Conservation (phyloP, 495 filamentous ascomycete genomes). For the Talaromyces ruber region DNA sequence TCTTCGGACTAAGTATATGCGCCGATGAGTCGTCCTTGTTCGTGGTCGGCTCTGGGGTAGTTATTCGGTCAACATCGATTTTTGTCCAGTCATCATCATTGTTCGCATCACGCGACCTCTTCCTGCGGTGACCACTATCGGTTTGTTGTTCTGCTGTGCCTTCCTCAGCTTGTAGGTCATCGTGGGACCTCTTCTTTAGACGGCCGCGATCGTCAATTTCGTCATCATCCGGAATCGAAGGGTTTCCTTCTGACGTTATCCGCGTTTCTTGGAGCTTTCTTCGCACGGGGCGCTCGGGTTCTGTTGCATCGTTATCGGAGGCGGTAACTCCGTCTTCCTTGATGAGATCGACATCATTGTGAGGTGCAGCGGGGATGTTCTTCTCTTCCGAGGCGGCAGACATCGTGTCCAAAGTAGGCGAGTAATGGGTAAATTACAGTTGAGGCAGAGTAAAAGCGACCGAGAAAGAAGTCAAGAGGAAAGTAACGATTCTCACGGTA, state of each 20-base stretch:
- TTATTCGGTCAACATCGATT: slow-evolving; percentile 1
- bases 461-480: background rate
- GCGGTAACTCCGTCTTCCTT: slow-evolving; percentile 19
- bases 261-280: slow-evolving; percentile 55
- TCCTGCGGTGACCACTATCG: slow-evolving; percentile 24
- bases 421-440: background rate
- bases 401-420: background rate
- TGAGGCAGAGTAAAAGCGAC: background rate
- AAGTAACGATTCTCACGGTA: background rate
- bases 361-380: background rate
- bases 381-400: background rate
- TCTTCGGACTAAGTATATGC: slow-evolving; percentile 28
- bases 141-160: slow-evolving; percentile 7
- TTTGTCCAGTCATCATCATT: slow-evolving; percentile 8
- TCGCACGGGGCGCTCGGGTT: slow-evolving; percentile 42
- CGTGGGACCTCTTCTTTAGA: slow-evolving; percentile 47
- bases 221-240: slow-evolving; percentile 1
- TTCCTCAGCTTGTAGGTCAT: slow-evolving; percentile 31
- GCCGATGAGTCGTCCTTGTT: slow-evolving; percentile 9
- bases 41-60: slow-evolving; percentile 2
- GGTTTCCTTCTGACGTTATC: slow-evolving; percentile 28
- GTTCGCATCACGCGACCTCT: slow-evolving; percentile 38
- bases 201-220: slow-evolving; percentile 29
- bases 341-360: slow-evolving; percentile 4
- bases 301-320: slow-evolving; percentile 43